phyloP scores from a whole-genome alignment of 768 basidiomycete species.

The Mycena indigotica region DNA sequence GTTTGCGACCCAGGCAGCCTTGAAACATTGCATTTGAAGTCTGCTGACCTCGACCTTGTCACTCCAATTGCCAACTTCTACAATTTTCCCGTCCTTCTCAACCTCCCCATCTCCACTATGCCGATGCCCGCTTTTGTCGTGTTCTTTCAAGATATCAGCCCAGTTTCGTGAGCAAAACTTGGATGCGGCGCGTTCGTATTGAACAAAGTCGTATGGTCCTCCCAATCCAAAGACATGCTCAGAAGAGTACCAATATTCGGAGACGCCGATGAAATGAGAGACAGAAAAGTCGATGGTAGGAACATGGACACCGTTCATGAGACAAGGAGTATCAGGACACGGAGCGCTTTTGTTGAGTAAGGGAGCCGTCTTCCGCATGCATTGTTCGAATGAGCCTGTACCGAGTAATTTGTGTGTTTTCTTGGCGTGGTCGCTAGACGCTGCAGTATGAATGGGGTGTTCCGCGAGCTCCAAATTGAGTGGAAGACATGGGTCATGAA shows the following conservation, averaged over 20 bases:
- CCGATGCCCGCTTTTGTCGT: slow-evolving; percentile 48
- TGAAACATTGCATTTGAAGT: slow-evolving; percentile 98
- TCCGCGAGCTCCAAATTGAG: slow-evolving; percentile 67
- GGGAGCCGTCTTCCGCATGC: slow-evolving; percentile 69
- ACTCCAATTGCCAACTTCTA: slow-evolving; percentile 71
- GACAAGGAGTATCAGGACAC: slow-evolving; percentile 82
- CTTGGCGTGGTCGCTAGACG: slow-evolving; percentile 44
- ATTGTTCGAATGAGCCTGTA: slow-evolving; percentile 88
- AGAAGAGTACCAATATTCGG: slow-evolving; percentile 99
- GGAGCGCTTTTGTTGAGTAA: slow-evolving; percentile 84
- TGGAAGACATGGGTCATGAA: slow-evolving; percentile 92
- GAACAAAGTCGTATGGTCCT: slow-evolving; percentile 93
- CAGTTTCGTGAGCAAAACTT: slow-evolving; percentile 83
- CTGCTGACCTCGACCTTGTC: slow-evolving; percentile 78
- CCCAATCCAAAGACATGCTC: slow-evolving; percentile 96
- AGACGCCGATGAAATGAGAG: slow-evolving; percentile 94
- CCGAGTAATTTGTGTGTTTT: slow-evolving; percentile 71
- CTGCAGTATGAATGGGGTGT: slow-evolving; percentile 45
- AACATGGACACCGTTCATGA: slow-evolving; percentile 93
- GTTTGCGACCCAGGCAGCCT: slow-evolving; percentile 97
- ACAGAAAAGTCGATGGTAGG: slow-evolving; percentile 93
- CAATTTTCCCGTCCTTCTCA: slow-evolving; percentile 56
- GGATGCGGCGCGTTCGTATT: slow-evolving; percentile 91
- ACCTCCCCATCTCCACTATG: slow-evolving; percentile 71
- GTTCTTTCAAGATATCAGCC: slow-evolving; percentile 70